phyloP scores from a whole-genome alignment of 768 basidiomycete species.

The Asterophora lycoperdoides region DNA sequence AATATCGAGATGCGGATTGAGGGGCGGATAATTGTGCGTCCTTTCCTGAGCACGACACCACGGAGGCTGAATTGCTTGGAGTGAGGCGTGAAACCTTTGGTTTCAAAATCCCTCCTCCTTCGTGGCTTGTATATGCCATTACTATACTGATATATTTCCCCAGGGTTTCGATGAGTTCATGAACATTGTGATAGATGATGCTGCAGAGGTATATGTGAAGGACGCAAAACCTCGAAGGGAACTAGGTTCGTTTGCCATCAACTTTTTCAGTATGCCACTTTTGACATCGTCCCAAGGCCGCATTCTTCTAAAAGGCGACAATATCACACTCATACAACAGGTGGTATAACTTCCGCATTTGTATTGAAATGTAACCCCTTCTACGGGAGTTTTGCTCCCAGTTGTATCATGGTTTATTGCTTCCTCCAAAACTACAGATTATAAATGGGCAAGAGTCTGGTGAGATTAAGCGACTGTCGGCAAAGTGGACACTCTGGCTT shows the following conservation, averaged over 20 bases:
- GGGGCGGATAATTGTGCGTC: conserved; percentile 89
- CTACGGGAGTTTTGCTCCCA: neutral
- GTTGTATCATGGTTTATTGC: conserved; percentile 12
- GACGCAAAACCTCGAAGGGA: conserved; percentile 82
- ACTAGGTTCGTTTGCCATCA: conserved; percentile 55
- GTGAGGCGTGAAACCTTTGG: neutral
- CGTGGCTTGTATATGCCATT: neutral
- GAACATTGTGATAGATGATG: conserved; percentile 95
- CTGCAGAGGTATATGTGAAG: conserved; percentile 87
- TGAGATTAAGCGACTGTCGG: conserved; percentile 68
- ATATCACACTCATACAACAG: conserved; percentile 96
- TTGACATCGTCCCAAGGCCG: conserved; percentile 54
- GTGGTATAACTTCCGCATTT: conserved; percentile 23
- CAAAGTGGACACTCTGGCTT: conserved; percentile 87
- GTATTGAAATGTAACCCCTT: conserved; percentile 12
- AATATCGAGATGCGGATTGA: conserved; percentile 96
- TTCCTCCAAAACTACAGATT: conserved; percentile 52
- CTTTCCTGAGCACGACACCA: conserved; percentile 15
- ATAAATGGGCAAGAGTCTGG: conserved; percentile 74
- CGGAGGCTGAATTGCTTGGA: neutral
- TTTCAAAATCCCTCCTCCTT: neutral
- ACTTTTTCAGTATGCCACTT: conserved; percentile 5
- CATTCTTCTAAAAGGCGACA: conserved; percentile 95
- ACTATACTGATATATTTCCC: neutral
- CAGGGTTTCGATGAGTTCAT: conserved; percentile 99